Conservation (phyloP, 2,329 filamentous ascomycete species). For the Apiospora aurea region DNA sequence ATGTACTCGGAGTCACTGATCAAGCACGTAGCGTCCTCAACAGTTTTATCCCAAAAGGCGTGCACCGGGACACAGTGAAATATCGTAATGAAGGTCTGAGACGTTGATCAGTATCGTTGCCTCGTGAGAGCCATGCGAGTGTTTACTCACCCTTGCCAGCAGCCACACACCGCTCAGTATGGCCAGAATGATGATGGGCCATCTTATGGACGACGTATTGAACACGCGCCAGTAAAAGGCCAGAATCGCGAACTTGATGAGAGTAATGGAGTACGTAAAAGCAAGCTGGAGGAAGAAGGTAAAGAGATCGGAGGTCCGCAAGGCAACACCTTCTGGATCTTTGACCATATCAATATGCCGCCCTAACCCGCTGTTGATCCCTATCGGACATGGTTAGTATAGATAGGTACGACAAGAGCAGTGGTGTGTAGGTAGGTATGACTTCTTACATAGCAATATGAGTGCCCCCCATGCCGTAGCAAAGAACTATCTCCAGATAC, state of each 20-base stretch:
- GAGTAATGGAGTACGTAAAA: conserved; percentile 23
- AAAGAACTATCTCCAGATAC: neutral
- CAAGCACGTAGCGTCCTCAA: conserved; percentile 37
- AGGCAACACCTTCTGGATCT: neutral
- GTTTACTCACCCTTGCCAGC: conserved; percentile 20
- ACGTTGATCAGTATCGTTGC: neutral
- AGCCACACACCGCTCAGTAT: conserved; percentile 19
- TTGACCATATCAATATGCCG: neutral
- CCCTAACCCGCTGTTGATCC: neutral
- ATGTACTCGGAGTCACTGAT: conserved; percentile 43
- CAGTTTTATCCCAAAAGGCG: conserved; percentile 41
- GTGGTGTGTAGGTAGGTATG: neutral
- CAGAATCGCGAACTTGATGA: conserved; percentile 25
- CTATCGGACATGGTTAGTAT: neutral
- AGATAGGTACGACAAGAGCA: neutral
- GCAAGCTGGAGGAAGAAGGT: conserved; percentile 23
- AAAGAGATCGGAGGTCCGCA: neutral
- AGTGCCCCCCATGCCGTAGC: neutral
- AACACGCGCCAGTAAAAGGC: conserved; percentile 27
- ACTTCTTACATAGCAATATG: neutral
- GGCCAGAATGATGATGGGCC: conserved; percentile 23
- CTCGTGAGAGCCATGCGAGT: neutral
- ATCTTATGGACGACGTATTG: conserved; percentile 22
- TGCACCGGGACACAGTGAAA: conserved; percentile 45
- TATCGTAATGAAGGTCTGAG: conserved; percentile 40